phyloP scores from a whole-genome alignment of 2,329 filamentous ascomycete genomes.

The Rugonectria rugulosa region DNA sequence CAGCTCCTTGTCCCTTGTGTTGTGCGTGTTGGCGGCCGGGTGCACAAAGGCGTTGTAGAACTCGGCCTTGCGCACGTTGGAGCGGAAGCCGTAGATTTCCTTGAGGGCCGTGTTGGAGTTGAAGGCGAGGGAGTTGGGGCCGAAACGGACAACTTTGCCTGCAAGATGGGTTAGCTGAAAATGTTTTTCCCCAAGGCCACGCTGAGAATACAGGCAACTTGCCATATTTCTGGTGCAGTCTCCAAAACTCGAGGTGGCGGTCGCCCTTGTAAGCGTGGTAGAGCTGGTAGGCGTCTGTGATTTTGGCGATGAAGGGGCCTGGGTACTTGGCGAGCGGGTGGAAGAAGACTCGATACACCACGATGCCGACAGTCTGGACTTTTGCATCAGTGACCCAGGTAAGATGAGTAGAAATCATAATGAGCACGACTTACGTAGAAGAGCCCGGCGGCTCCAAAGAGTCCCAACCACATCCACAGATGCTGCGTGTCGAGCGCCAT shows the following conservation, averaged over 20 bases:
- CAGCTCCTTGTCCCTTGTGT: conserved; percentile 70
- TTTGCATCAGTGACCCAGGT: too few species aligned
- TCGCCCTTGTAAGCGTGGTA: conserved; percentile 80
- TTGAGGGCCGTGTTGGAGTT: conserved; percentile 75
- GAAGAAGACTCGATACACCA: conserved; percentile 66
- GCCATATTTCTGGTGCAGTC: conserved; percentile 76
- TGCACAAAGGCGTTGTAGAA: conserved; percentile 79
- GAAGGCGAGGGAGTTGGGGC: conserved; percentile 79
- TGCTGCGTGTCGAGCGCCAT: conserved; percentile 45
- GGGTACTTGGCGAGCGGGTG: conserved; percentile 72
- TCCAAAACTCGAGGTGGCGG: conserved; percentile 76
- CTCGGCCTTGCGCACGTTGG: conserved; percentile 71
- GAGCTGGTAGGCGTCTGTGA: conserved; percentile 70
- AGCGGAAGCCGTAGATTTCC: conserved; percentile 70
- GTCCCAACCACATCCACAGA: conserved; percentile 50
- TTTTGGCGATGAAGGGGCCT: conserved; percentile 68
- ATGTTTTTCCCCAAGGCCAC: background rate
- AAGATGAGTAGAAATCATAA: too few species aligned
- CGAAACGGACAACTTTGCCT: conserved; percentile 77
- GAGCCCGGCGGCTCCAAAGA: conserved; percentile 44
- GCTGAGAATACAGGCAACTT: conserved; percentile 28
- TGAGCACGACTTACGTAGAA: conserved; percentile 56
- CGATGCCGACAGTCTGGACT: conserved; percentile 52
- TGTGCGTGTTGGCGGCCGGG: conserved; percentile 76
- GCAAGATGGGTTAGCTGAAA: conserved; percentile 1